These are phyloP conservation scores for Rhodamnia rubescens DNA, from an alignment of 345 rosid genomes.

Conservation along the genomic window DNA sequence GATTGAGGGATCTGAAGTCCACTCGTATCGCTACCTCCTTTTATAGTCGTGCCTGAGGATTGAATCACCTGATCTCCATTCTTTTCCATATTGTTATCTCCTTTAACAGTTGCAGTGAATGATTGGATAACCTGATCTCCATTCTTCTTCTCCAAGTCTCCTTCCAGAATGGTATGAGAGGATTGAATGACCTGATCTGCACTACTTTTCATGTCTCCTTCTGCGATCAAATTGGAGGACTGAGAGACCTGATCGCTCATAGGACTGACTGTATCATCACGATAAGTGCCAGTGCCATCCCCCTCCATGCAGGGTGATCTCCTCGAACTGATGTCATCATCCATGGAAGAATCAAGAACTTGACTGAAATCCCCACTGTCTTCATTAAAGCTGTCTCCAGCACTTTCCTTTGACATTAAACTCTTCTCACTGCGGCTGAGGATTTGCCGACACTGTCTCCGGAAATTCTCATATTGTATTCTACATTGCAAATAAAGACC, in stretches of 20 bases:
- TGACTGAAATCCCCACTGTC: conserved; percentile 30
- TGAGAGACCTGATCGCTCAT: not conserved
- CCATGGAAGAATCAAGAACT: conserved; percentile 30
- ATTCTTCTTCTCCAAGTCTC: not conserved
- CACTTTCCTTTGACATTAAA: conserved; percentile 24
- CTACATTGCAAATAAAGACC: conserved; percentile 16
- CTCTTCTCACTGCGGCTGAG: conserved; percentile 24
- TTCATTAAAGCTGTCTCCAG: conserved; percentile 24
- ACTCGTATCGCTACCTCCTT: not conserved
- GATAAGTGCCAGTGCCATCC: not conserved
- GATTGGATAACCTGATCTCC: not conserved
- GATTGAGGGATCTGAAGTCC: not conserved
- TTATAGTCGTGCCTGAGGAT: not conserved
- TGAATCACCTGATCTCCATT: not conserved
- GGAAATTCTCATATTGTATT: conserved; percentile 51
- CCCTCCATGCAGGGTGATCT: not conserved
- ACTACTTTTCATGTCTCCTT: not conserved
- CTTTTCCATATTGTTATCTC: not conserved
- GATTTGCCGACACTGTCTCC: conserved; percentile 46
- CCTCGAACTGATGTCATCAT: conserved; percentile 17
- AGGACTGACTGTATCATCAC: not conserved
- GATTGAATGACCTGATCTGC: not conserved
- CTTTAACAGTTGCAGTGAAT: not conserved
- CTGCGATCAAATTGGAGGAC: not conserved
- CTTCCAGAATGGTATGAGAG: conserved; percentile 16